Evolutionary conservation across 2,329 filamentous ascomycete species (phyloP), one percentile per base, ranked within the genome.

Genomic region (Didymella arachidicola): DNA sequence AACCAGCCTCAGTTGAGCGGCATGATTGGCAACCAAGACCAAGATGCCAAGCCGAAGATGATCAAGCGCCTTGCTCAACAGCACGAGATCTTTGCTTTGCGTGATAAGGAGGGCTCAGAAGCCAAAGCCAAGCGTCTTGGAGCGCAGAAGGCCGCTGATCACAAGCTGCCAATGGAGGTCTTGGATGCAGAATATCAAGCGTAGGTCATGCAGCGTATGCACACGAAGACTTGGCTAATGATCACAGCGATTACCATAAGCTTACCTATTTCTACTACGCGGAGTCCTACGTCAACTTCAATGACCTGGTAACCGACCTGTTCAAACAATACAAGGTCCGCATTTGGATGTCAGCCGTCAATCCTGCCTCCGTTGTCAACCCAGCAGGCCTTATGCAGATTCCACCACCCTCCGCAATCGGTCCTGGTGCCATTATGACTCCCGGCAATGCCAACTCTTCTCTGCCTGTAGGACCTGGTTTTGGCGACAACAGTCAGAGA

Each of bases 311-410:
- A 52, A 97, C 93, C 0, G 95, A 99, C 74, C 84, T 99, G 12
- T 99, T 98, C 85, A 98, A 98, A 79, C 94, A 98, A 62, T 99
- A 98, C 84, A 99, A 99, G 82, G 97, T 94, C 22, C 88, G 96
- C 68, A 99, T 99, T 71, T 99, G 95, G 95, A 97, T 99, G 92
- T 98, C 94, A 4, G 95, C 95, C 4, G 96, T 99, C 77, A 99
- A 99, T 75, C 95, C 95, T 7, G 95, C 94, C 5, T 97, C 94
- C 0, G 97, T 98, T 77, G 70, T 76, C 34, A 75, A 75, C 44
- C 73, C 73, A 11, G 69, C 72, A 3, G 73, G 72, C n/a, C 45
- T 68, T 22, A 67, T 68, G 39, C 70, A 74, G 25, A 66, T 77
- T 7, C 71, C 69, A 18, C 75, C 75, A 14, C 76, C 76, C 2